Evolutionary conservation across 2,329 filamentous ascomycete genomes (phyloP).

Genomic region (Claviceps sp.): DNA sequence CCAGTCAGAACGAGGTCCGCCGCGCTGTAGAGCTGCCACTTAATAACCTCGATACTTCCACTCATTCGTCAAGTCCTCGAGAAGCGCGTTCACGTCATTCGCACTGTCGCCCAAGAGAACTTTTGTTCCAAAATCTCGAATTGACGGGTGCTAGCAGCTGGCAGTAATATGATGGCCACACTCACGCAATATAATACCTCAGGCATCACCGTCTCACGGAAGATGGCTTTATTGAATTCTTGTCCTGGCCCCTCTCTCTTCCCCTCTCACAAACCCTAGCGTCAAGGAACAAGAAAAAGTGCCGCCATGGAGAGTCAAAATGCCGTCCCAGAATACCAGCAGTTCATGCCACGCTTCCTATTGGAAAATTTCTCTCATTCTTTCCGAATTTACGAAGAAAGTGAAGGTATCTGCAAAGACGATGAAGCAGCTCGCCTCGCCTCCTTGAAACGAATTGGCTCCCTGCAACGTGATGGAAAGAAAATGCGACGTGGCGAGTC

Average conservation of each 20-base stretch:
- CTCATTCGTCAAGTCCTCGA: constrained; percentile 12
- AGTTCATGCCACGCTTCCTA: not conserved
- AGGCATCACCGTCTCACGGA: not conserved
- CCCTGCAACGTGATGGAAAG: not conserved
- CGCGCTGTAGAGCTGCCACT: constrained; percentile 18
- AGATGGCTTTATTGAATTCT: too few relatives aligned
- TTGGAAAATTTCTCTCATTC: not conserved
- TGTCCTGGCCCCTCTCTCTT: not conserved
- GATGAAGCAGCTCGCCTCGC: not conserved
- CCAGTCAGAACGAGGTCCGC: constrained; percentile 15
- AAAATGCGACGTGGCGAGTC: not conserved
- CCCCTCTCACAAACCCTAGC: not conserved
- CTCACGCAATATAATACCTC: too few relatives aligned
- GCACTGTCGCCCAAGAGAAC: constrained; percentile 8
- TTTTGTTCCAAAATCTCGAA: too few relatives aligned
- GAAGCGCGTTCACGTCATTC: constrained; percentile 17
- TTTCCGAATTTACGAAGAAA: too few relatives aligned
- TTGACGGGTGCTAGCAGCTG: too few relatives aligned
- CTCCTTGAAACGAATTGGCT: not conserved
- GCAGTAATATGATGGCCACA: too few relatives aligned
- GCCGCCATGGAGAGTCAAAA: not conserved
- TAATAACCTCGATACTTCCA: constrained; percentile 13
- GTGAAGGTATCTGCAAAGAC: too few relatives aligned
- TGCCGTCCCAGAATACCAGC: not conserved
- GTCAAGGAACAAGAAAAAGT: not conserved